Evolutionary conservation across 192 early-diverging fungal genomes (phyloP), one percentile per base, ranked within the genome.

Genomic region (Gigaspora rosea): DNA sequence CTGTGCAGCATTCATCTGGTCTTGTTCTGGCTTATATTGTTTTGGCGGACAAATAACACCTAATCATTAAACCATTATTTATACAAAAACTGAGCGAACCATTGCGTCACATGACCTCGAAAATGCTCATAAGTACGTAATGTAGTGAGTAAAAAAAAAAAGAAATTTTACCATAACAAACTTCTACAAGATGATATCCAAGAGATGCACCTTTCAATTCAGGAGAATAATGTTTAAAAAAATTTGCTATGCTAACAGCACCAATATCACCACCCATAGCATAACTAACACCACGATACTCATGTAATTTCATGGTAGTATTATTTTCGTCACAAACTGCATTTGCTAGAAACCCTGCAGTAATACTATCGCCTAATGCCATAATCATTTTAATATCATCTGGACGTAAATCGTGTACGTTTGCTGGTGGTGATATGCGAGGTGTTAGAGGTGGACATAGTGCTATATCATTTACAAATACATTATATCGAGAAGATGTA

Each of bases 341-440:
- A 63, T 84, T 85, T 2, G 84, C 81, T 3, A 59, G 82, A 73
- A 86, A 88, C 16, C 77, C 89, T 52, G 89, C 87, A 18, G 87
- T 88, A 50, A 88, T 88, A 66, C 83, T 87, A 65, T 90, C 89
- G 16, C 89, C 89, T 27, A 90, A 77, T 13, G 85, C 86, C 32
- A 80, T 85, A 46, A 89, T 69, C n/a, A 87, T 78, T 49, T 79
- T 83, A 67, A 90, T 85, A 78, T 90, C 87, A 54, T 90, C 89
- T 52, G 81, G 65, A 54, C 88, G 77, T 49, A 87, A 79, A 72
- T 90, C 88, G 59, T 84, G 81, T 20, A 90, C 79, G 61, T 57
- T 77, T 48, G 71, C 79, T n/a, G 86, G 74, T 9, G 62, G 70
- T 47, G 75, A 48, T 10, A n/a, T 20, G 11, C 88, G 81, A 4